Base-by-base conservation (phyloP, 2,329 filamentous ascomycete genomes). In the Botryosphaeria dothidea region DNA sequence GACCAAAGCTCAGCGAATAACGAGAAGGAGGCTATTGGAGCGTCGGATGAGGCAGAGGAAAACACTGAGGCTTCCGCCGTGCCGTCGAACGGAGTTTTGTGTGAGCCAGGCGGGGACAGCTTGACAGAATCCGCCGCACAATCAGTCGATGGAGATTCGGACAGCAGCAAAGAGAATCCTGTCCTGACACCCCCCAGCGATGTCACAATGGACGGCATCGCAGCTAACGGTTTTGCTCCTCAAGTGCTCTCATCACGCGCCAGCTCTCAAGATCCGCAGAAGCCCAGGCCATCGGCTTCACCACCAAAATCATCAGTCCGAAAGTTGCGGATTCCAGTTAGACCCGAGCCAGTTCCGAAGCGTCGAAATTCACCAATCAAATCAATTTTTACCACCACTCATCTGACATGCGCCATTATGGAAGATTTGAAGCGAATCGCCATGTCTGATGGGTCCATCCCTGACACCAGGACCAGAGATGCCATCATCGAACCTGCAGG, bases 371-470 rank as follows among this genome's bases (percentile, higher is more conserved):
- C 43, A n/a, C 15, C 56, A 17, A 8, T 17, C n/a, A 38, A 29
- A n/a, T 49, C 27, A n/a, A 25, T 57, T 23, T 60, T 57, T 25
- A 69, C 71, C 7, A 41, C 68, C 13, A 66, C 73, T 3, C 67
- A 66, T n/a, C 65, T 78, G 29, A 72, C 65, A 19, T 76, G 72
- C 57, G 66, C 69, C 11, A 68, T 71, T 9, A 66, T 78, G 36
- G 71, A 77, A 41, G 66, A 70, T 19, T 54, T 77, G 38, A 76
- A 75, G 67, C 70, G 1, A 64, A 70, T 63, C 49, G 70, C 15
- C 56, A 67, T 52, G 34, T 52, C 61, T 15, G 61, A 54, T 46
- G 56, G 56, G n/a, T 60, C 56, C 27, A 60, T 60, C 5, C 56
- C 56, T 3, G 56, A 60, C 15, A 60, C 56, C 13, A 29, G 56